These are phyloP conservation scores for Paraleonurus japonicus DNA, from an alignment of 257 asterid genomes.

Conservation along the genomic window DNA sequence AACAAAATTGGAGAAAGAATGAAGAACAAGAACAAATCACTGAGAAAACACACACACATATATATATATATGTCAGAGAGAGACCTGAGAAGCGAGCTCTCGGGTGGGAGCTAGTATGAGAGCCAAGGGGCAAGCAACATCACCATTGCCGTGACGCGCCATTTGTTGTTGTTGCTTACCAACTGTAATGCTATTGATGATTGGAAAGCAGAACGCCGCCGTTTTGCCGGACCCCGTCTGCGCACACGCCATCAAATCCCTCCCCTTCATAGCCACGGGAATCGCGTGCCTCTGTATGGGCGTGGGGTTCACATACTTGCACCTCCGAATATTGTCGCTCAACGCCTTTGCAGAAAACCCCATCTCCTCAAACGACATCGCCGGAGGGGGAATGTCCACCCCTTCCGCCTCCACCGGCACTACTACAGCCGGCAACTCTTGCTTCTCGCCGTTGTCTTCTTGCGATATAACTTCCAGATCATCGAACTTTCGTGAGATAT, in stretches of 20 bases:
- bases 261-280: conserved; percentile 65
- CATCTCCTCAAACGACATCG: conserved; percentile 49
- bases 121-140: conserved; percentile 45
- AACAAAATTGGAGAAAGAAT: neutral
- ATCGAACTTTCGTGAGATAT: conserved; percentile 29
- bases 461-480: conserved; percentile 23
- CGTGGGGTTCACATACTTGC: conserved; percentile 62
- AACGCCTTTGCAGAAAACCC: conserved; percentile 36
- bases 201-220: conserved; percentile 83
- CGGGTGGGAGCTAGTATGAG: conserved; percentile 79
- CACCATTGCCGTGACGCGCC: neutral
- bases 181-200: conserved; percentile 43
- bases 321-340: conserved; percentile 52
- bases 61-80: neutral
- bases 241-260: conserved; percentile 87
- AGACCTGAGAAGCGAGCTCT: conserved; percentile 74
- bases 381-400: conserved; percentile 56
- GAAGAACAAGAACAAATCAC: neutral
- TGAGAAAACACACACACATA: neutral
- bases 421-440: conserved; percentile 21
- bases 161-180: conserved; percentile 4
- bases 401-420: conserved; percentile 60
- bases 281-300: conserved; percentile 73
- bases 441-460: neutral
- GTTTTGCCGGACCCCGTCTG: conserved; percentile 90